phyloP scores from a whole-genome alignment of 345 rosid species.

The Arabis hirsuta region DNA sequence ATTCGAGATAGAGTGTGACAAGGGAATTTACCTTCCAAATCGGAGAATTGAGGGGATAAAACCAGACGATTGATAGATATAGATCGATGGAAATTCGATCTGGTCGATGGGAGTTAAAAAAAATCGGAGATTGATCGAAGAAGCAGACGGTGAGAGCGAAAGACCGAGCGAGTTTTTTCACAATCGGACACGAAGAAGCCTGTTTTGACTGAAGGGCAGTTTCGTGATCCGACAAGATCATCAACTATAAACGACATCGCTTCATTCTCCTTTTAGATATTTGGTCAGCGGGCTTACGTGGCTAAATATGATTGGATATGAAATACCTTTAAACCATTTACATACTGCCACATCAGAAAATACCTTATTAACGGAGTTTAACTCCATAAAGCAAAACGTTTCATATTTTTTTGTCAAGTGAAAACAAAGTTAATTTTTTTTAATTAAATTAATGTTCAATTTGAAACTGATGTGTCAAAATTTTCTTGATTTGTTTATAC shows the following conservation, averaged over 20 bases:
- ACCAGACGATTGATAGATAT: neutral
- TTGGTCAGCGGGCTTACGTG: slow-evolving; percentile 42
- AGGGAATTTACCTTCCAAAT: slow-evolving; percentile 36
- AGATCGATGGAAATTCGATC: slow-evolving; percentile 17
- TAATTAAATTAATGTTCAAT: no score
- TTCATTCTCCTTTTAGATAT: neutral
- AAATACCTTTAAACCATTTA: slow-evolving; percentile 11
- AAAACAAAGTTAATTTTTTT: neutral
- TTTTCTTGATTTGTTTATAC: no score
- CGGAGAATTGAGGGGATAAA: slow-evolving; percentile 12
- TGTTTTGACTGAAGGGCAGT: slow-evolving; percentile 41
- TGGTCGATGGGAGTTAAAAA: neutral
- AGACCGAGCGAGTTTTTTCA: slow-evolving; percentile 22
- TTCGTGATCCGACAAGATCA: slow-evolving; percentile 40
- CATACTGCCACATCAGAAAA: slow-evolving; percentile 28
- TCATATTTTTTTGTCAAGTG: neutral
- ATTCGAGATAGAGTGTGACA: slow-evolving; percentile 1
- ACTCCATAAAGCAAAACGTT: slow-evolving; percentile 18
- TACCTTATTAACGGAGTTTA: neutral
- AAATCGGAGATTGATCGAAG: slow-evolving; percentile 32
- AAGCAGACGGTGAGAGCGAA: slow-evolving; percentile 33
- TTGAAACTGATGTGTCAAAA: no score
- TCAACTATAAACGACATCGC: slow-evolving; percentile 45
- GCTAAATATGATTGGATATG: slow-evolving; percentile 6
- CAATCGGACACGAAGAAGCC: slow-evolving; percentile 36